Evolutionary conservation across 169 alveolate genomes (phyloP).

Genomic region (Eimeria tenella): DNA sequence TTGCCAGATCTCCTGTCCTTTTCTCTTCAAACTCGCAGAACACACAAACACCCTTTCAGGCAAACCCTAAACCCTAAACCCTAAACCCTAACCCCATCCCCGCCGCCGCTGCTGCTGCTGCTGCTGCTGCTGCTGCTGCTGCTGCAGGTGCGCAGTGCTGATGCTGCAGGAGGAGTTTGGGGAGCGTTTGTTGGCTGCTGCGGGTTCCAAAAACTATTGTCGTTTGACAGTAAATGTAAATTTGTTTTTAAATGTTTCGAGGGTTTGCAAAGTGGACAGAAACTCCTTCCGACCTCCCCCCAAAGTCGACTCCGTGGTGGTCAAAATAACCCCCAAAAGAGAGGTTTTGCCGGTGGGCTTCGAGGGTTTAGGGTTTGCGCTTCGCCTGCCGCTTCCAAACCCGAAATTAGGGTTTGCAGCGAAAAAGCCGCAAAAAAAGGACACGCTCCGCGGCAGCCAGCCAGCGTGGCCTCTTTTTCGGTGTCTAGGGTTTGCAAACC

Average conservation of each 20-base stretch:
- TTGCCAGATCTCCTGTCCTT: constrained; percentile 99
- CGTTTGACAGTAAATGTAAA: constrained; percentile 95
- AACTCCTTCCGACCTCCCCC: constrained; percentile 99
- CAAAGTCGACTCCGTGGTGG: constrained; percentile 99
- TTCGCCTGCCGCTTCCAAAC: too few relatives aligned
- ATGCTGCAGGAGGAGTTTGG: constrained; percentile 99
- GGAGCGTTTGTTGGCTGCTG: constrained; percentile 97
- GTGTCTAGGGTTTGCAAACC: too few relatives aligned
- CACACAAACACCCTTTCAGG: constrained; percentile 97
- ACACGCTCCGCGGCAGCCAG: too few relatives aligned
- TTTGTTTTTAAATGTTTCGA: constrained; percentile 90
- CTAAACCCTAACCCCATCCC: not conserved
- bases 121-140: not conserved
- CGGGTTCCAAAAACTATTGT: constrained; percentile 97
- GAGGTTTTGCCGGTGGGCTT: constrained; percentile 30
- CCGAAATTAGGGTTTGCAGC: too few relatives aligned
- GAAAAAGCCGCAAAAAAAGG: too few relatives aligned
- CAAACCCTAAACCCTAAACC: not conserved
- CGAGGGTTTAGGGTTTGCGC: too few relatives aligned
- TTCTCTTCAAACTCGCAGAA: constrained; percentile 97
- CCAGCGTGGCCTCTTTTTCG: not conserved
- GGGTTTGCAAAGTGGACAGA: constrained; percentile 96
- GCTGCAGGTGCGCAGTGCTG: constrained; percentile 97
- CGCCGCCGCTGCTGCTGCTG: too few relatives aligned
- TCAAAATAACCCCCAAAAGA: constrained; percentile 96